A percentile compares a stretch with the other conserved stretches of the same genome.
Evolutionary conservation across 805 yeast genomes (phyloP).

Genomic region (Wickerhamomyces alni): DNA sequence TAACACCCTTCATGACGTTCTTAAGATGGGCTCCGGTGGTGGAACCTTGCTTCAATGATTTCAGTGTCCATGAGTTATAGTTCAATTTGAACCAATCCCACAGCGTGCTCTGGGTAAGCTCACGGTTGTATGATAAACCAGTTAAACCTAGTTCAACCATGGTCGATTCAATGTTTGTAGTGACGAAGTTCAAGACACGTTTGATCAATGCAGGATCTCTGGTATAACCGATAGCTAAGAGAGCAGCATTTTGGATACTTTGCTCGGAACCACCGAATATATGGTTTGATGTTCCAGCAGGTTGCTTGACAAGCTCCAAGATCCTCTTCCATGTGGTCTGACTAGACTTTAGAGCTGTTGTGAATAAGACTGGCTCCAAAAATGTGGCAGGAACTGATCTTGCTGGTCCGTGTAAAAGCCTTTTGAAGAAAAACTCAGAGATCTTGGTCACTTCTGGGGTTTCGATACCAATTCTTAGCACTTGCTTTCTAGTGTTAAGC

Average conservation of each 20-base stretch:
- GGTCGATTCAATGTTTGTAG: slow-evolving; percentile 48
- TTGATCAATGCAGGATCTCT: slow-evolving; percentile 38
- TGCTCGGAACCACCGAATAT: slow-evolving; percentile 17
- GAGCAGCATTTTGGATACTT: slow-evolving; percentile 50
- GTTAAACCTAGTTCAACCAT: slow-evolving; percentile 52
- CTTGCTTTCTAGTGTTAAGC: slow-evolving; percentile 35
- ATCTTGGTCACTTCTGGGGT: slow-evolving; percentile 22
- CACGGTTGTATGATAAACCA: slow-evolving; percentile 41
- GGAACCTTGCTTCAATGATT: slow-evolving; percentile 39
- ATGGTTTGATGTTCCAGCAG: slow-evolving; percentile 36
- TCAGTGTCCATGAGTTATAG: slow-evolving; percentile 46
- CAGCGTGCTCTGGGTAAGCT: slow-evolving; percentile 28
- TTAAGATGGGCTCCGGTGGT: slow-evolving; percentile 41
- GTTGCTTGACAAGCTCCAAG: slow-evolving; percentile 44
- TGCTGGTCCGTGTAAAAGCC: slow-evolving; percentile 46
- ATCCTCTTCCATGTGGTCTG: slow-evolving; percentile 54
- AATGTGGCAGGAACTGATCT: slow-evolving; percentile 47
- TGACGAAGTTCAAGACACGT: slow-evolving; percentile 52
- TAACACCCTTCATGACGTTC: slow-evolving; percentile 36
- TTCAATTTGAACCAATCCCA: slow-evolving; percentile 56
- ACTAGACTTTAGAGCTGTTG: slow-evolving; percentile 33
- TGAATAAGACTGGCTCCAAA: slow-evolving; percentile 37
- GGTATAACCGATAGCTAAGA: slow-evolving; percentile 49
- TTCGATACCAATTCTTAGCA: slow-evolving; percentile 34
- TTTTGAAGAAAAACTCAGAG: slow-evolving; percentile 39